Evolutionary conservation across 805 yeast genomes (phyloP), one percentile per base, ranked within the genome.

Genomic region (Maudiozyma saulgeensis): DNA sequence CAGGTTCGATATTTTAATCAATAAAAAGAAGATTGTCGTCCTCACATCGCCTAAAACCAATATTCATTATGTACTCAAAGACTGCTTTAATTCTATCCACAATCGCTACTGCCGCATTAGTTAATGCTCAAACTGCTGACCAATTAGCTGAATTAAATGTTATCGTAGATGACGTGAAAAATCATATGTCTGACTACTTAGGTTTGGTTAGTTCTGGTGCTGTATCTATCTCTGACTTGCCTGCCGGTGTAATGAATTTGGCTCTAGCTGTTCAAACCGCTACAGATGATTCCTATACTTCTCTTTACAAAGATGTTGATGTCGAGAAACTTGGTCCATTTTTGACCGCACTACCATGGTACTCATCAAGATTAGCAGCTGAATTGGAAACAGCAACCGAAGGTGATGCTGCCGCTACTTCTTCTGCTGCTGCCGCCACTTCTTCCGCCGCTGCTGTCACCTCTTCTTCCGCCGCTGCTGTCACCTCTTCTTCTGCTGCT

Each of bases 261-360:
- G 60, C 59, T 45, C 44, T 49, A 49, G 56, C 54, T 28, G 59
- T 61, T 41, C 35, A 37, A 18, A 5, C 69, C 26, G 67, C 65
- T 48, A 66, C 69, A 26, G 69, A 67, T 49, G 60, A 62, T 26
- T 58, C 64, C n/a, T 67, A 62, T 56, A 66, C 70, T 49, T 53
- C 67, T 21, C 54, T 64, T 49, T 65, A 52, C 55, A 15, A 47
- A n/a, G 48, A 56, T 45, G 57, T 68, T 43, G 66, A 67, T 49
- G 52, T 58, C 49, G 47, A 47, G 46, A 58, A 56, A 32, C 64
- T 66, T 25, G 50, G 56, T 8, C 31, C 63, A 3, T 53, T 61
- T 48, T 55, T 67, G 34, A 59, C 68, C 16, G 43, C 40, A 35
- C 43, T 44, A 63, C 68, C 71, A 54, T 68, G 71, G 71, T 68